These are phyloP conservation scores for Geotrichum aggregatum DNA, from an alignment of 1,139 yeast species.

Conservation along the genomic window DNA sequence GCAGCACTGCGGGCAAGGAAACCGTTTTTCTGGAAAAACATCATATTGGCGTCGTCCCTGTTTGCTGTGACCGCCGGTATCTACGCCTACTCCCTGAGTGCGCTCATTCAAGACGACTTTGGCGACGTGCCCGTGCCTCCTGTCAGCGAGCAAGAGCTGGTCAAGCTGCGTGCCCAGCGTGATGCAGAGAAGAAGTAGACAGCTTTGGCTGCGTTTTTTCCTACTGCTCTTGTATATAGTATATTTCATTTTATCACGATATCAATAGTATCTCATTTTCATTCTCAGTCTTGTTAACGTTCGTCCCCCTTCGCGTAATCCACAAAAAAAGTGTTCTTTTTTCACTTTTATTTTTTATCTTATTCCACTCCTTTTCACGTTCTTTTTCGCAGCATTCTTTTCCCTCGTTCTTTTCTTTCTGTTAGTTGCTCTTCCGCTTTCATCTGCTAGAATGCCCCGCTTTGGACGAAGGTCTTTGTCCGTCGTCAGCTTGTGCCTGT, in stretches of 20 bases:
- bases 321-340: background rate
- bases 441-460: background rate
- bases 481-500: background rate
- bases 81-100: constrained; percentile 60
- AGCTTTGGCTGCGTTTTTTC: background rate
- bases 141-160: constrained; percentile 70
- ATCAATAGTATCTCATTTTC: too few species aligned
- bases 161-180: constrained; percentile 43
- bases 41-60: constrained; percentile 55
- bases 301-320: too few species aligned
- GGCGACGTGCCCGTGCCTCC: constrained; percentile 93
- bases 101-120: constrained; percentile 77
- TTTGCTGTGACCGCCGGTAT: constrained; percentile 49
- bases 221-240: background rate
- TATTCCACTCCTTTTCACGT: too few species aligned
- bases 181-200: constrained; percentile 15
- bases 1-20: constrained; percentile 85
- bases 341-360: background rate
- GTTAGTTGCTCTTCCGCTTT: background rate
- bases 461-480: background rate
- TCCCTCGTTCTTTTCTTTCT: background rate
- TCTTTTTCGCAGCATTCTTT: background rate
- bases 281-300: too few species aligned
- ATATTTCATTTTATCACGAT: background rate
- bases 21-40: constrained; percentile 78